Evolutionary conservation across 2,329 filamentous ascomycete species (phyloP).

Genomic region (Xylariaceae sp.): DNA sequence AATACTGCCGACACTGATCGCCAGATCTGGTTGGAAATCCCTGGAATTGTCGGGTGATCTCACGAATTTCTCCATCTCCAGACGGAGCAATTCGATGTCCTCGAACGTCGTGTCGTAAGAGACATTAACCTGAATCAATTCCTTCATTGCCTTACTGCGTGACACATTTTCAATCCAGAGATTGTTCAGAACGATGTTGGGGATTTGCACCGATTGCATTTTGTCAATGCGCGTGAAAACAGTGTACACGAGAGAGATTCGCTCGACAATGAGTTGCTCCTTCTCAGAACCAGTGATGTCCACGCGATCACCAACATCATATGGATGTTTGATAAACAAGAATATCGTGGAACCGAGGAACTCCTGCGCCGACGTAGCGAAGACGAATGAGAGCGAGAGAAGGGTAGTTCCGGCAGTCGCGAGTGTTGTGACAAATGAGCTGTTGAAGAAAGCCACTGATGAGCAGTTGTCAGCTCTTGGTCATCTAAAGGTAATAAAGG

Average conservation of each 20-base stretch:
- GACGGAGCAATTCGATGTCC: conserved; percentile 79
- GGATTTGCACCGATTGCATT: conserved; percentile 77
- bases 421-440: conserved; percentile 78
- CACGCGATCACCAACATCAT: conserved; percentile 91
- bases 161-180: conserved; percentile 95
- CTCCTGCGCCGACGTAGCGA: conserved; percentile 87
- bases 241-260: conserved; percentile 90
- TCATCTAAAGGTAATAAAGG: not conserved
- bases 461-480: conserved; percentile 6
- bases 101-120: conserved; percentile 86
- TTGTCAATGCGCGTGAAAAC: conserved; percentile 83
- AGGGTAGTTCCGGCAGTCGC: conserved; percentile 89
- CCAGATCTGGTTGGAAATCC: conserved; percentile 85
- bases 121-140: conserved; percentile 75
- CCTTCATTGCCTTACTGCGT: conserved; percentile 88
- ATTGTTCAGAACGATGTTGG: conserved; percentile 88
- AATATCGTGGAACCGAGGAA: conserved; percentile 98
- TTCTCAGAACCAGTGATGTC: conserved; percentile 63
- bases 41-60: conserved; percentile 78
- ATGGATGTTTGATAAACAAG: conserved; percentile 97
- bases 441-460: conserved; percentile 82
- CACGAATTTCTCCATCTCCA: conserved; percentile 84
- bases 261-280: conserved; percentile 77
- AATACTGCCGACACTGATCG: conserved; percentile 74
- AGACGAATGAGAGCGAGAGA: conserved; percentile 94